A percentile compares a stretch with the other conserved stretches of the same genome.
Evolutionary conservation across 352 stramenopile species (phyloP).

Genomic region (Phytophthora colocasiae): DNA sequence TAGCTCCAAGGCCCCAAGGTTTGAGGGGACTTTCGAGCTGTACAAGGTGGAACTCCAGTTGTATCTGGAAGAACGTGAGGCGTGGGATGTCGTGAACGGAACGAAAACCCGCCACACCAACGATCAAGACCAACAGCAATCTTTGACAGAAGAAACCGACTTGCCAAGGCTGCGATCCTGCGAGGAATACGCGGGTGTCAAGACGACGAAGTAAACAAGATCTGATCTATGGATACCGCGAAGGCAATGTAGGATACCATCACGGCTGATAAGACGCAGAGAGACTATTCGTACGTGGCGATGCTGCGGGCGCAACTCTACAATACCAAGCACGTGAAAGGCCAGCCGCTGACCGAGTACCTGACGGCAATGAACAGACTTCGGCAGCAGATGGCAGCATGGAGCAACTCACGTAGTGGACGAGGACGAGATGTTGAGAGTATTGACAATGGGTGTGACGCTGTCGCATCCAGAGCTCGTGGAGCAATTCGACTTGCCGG

Average conservation of each 20-base stretch:
- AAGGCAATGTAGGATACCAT: neutral
- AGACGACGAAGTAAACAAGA: neutral
- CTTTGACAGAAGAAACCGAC: neutral
- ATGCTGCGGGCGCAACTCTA: constrained; percentile 2
- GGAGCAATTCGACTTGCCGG: constrained; percentile 8
- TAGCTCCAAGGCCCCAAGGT: neutral
- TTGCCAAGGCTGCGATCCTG: neutral
- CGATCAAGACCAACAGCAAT: neutral
- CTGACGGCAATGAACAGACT: neutral
- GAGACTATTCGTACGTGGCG: constrained; percentile 3
- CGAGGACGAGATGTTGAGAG: constrained; percentile 3
- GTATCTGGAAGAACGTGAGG: too few species aligned
- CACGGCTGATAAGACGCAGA: neutral
- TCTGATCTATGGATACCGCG: neutral
- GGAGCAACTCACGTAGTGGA: neutral
- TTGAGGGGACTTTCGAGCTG: neutral
- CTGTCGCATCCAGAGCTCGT: constrained; percentile 1
- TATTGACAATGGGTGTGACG: constrained; percentile 2
- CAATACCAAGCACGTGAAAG: neutral
- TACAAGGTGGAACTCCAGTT: neutral
- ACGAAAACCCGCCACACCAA: neutral
- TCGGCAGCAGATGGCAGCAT: neutral
- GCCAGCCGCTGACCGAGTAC: neutral
- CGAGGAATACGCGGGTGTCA: neutral
- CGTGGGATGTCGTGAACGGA: neutral